These are phyloP conservation scores for Juncus inflexus DNA, from an alignment of 176 grass and related monocot genomes.

Conservation along the genomic window DNA sequence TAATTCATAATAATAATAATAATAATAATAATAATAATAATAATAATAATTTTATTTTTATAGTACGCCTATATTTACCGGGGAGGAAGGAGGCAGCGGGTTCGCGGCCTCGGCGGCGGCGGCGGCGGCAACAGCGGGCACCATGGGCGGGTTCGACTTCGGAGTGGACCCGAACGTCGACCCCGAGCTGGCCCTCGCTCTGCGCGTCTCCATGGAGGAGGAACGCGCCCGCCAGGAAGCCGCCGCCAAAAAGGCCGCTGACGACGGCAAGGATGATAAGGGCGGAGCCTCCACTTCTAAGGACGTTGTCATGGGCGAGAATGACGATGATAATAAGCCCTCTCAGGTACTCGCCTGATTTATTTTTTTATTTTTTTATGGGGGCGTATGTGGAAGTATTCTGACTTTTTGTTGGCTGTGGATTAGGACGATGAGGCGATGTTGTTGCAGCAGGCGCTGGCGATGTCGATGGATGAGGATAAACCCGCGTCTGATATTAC, in stretches of 20 bases:
- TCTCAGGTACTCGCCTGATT: conserved; percentile 25
- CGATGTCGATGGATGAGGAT: conserved; percentile 82
- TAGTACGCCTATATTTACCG: conserved; percentile 96
- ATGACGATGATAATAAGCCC: conserved; percentile 44
- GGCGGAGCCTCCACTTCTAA: conserved; percentile 42
- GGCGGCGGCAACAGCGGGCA: conserved; percentile 69
- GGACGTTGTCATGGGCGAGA: conserved; percentile 67
- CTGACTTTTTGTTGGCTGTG: conserved; percentile 6
- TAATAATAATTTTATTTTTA: conserved; percentile 10
- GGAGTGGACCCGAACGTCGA: conserved; percentile 96
- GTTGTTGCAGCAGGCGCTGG: conserved; percentile 78
- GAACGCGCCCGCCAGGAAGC: conserved; percentile 92
- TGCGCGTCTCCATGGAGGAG: conserved; percentile 97
- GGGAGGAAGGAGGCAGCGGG: conserved; percentile 90
- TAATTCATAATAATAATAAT: no score
- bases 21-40: no score
- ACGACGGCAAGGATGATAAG: conserved; percentile 51
- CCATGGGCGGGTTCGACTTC: conserved; percentile 80
- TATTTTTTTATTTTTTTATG: background rate
- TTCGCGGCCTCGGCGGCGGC: conserved; percentile 94
- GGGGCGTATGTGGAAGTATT: background rate
- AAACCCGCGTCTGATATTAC: conserved; percentile 49
- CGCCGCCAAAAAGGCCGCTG: conserved; percentile 61
- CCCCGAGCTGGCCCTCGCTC: conserved; percentile 83
- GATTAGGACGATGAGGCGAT: conserved; percentile 67